Base-by-base conservation (phyloP, 2,329 filamentous ascomycete genomes). In the Xylariaceae sp. region DNA sequence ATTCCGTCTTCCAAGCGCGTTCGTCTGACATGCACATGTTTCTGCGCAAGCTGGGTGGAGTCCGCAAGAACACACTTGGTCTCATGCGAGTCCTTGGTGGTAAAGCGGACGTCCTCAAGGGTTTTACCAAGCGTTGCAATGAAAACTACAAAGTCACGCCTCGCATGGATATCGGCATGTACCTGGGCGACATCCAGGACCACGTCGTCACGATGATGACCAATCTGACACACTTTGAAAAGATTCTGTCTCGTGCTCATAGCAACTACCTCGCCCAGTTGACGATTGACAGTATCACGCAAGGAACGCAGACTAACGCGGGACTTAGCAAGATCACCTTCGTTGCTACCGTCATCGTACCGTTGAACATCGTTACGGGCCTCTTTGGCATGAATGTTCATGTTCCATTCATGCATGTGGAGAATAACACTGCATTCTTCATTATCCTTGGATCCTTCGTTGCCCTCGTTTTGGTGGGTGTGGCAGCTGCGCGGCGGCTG, bases 121-220 rank as follows among this genome's bases (percentile, higher is more conserved):
- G 90, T 19, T 98, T 98, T 55, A 93, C 92, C 33, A 98, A 98
- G 68, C 86, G 93, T 32, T 98, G 92, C 75, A 98, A 96, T 57
- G 90, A 95, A 55, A 87, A 94, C 44, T 96, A 94, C 67, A 83
- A 86, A 45, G 84, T 96, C 33, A 94, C 92, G 1, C 92, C 92
- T 5, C 84, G 89, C 30, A 92, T 92, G 65, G 92, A 98, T 55
- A 94, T 98, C 45, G 92, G 89, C 15, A 76, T 98, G 51, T 98
- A 98, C 56, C 75, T 98, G 22, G 87, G 87, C 52, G 92, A 98
- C 63, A 95, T 98, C 44, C 92, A 98, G 61, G 92, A 98, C 63
- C 92, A 98, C 72, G 90, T 98, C 33, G 87, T 98, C 39, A 98
- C 92, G 29, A 96, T 96, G 90, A 94, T 94, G 75, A 92, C 85